A percentile compares a stretch with the other conserved stretches of the same genome.
Evolutionary conservation across 208 protist genomes (phyloP).

Genomic region (Trypanosoma caninum): DNA sequence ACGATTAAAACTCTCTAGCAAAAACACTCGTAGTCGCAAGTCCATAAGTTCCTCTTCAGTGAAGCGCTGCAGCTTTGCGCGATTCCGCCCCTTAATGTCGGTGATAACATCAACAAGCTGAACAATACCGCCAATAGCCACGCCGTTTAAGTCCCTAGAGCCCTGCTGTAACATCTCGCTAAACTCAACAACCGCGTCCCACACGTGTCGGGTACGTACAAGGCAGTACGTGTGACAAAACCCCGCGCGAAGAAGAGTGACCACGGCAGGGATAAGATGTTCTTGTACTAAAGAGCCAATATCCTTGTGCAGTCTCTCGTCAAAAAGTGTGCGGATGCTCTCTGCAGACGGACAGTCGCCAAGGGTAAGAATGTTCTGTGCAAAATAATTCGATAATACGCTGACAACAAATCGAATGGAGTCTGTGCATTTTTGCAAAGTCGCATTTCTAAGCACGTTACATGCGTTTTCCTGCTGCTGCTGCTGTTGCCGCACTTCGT

Average conservation of each 20-base stretch:
- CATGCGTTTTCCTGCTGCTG: neutral
- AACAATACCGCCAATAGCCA: slow-evolving; percentile 20
- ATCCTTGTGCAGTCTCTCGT: slow-evolving; percentile 32
- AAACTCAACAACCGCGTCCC: slow-evolving; percentile 35
- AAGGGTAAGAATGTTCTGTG: slow-evolving; percentile 15
- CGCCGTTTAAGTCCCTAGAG: slow-evolving; percentile 31
- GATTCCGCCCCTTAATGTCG: slow-evolving; percentile 18
- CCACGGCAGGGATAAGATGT: slow-evolving; percentile 29
- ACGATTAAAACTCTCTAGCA: slow-evolving; percentile 48
- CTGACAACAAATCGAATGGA: slow-evolving; percentile 6
- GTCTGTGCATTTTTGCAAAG: slow-evolving; percentile 1
- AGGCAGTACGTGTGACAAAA: slow-evolving; percentile 30
- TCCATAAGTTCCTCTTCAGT: slow-evolving; percentile 30
- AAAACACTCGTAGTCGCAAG: slow-evolving; percentile 39
- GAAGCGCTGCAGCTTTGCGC: slow-evolving; percentile 15
- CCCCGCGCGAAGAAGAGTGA: slow-evolving; percentile 26
- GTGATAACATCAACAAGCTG: slow-evolving; percentile 39
- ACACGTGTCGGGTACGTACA: slow-evolving; percentile 30
- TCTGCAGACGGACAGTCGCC: neutral
- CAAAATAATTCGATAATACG: slow-evolving; percentile 33
- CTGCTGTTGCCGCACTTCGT: too few species aligned
- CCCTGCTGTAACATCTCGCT: slow-evolving; percentile 20
- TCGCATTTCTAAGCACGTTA: neutral
- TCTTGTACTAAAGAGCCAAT: slow-evolving; percentile 29
- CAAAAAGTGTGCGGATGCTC: slow-evolving; percentile 24